Evolutionary conservation across 768 basidiomycete genomes (phyloP), one percentile per base, ranked within the genome.

Genomic region (Psilocybe subaeruginosa): DNA sequence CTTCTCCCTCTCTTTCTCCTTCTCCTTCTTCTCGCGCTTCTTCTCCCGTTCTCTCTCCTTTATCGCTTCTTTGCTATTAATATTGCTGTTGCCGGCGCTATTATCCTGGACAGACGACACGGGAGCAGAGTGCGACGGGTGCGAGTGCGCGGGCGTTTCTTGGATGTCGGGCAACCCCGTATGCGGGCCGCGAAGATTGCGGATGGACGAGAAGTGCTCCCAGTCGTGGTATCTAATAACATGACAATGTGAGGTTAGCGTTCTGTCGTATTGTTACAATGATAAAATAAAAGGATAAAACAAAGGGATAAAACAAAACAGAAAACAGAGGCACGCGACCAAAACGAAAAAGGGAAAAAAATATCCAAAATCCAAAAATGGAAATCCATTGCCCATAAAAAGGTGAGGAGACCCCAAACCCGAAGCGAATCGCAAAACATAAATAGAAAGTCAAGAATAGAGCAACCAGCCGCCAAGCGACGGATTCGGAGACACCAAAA

Each of bases 191-290:
- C 80, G 80, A 56, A 95, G 77, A 72, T 93, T 95, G 49, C 95
- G 90, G 60, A 97, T 92, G n/a, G 90, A 92, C 11, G 92, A 94
- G 69, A 95, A 97, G 71, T 97, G 95, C 69, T 97, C 94, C 92
- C 92, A 95, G 72, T 95, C 92, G 69, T 95, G 90, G 72, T 94
- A 96, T 31, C 92, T 92, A 68, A 11, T 2, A 23, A 23, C 23
- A 23, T 23, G 23, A 23, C 23, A 23, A 23, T 23, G 23, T 2
- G 23, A 23, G 23, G 23, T 23, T 23, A 23, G 23, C 23, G 23
- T 23, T 23, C 23, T 2, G 23, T 2, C 23, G 23, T 23, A 23
- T 23, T 23, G 2, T 23, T 54, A 14, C 11, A 41, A 56, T 19
- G 17, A 43, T 23, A 53, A 8, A 59, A 39, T 16, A 37, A 55